A percentile compares a stretch with the other conserved stretches of the same genome.
Conservation (phyloP, 768 basidiomycete species). For the Psilocybe cubensis region DNA sequence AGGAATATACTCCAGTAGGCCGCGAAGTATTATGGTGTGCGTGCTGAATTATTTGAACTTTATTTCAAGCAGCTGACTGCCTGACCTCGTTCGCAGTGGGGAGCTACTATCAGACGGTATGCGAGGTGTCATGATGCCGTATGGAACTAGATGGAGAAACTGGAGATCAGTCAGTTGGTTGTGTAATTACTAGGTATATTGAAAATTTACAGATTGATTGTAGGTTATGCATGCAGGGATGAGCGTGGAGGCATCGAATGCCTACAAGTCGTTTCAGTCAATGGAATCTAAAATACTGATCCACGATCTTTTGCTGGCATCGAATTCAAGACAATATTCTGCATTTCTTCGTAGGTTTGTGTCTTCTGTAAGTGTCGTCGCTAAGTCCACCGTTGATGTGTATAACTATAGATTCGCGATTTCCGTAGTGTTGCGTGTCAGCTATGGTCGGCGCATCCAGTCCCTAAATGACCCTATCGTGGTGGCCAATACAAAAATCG, state of each 20-base stretch:
- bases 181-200: neutral
- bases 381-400: neutral
- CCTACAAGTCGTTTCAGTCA: conserved; percentile 26
- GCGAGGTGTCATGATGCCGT: conserved; percentile 35
- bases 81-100: conserved; percentile 11
- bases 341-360: conserved; percentile 23
- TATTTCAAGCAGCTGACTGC: neutral
- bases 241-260: conserved; percentile 25
- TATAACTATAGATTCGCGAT: conserved; percentile 21
- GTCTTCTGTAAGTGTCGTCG: neutral
- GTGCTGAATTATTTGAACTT: neutral
- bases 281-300: conserved; percentile 25
- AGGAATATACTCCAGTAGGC: conserved; percentile 37
- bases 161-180: conserved; percentile 33
- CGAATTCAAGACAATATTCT: conserved; percentile 12
- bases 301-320: conserved; percentile 21
- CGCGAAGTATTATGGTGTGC: conserved; percentile 33
- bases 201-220: conserved; percentile 3
- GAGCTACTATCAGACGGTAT: conserved; percentile 35
- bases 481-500: conserved; percentile 22
- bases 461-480: conserved; percentile 26
- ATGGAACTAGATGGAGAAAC: conserved; percentile 33
- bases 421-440: conserved; percentile 25
- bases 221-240: conserved; percentile 31
- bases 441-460: conserved; percentile 27